Conservation (phyloP, 169 alveolate genomes). For the Miamiensis avidus region DNA sequence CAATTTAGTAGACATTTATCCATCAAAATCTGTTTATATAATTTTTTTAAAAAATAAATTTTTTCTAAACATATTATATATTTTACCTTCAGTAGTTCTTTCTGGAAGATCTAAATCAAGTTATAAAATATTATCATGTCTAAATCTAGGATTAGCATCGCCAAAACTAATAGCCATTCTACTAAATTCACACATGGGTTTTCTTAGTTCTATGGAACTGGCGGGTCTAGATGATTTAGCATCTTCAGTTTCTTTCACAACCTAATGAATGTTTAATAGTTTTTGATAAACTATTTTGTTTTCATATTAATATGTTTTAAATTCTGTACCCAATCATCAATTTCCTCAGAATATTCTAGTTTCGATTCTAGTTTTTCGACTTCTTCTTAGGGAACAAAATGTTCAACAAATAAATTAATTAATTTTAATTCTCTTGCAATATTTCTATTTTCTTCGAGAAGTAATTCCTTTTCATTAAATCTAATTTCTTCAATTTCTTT, state of each 20-base stretch:
- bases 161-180: slow-evolving; percentile 78
- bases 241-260: slow-evolving; percentile 9
- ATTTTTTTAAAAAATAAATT: slow-evolving; percentile 3
- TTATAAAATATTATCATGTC: slow-evolving; percentile 63
- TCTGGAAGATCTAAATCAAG: slow-evolving; percentile 81
- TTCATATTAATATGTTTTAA: too few species aligned
- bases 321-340: slow-evolving; percentile 63
- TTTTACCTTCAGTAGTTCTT: slow-evolving; percentile 72
- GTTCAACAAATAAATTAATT: slow-evolving; percentile 53
- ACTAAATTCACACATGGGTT: slow-evolving; percentile 77
- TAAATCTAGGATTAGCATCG: slow-evolving; percentile 72
- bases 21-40: slow-evolving; percentile 3
- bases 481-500: slow-evolving; percentile 37
- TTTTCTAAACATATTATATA: slow-evolving; percentile 37
- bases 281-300: neutral
- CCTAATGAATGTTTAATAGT: neutral
- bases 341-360: slow-evolving; percentile 66
- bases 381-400: slow-evolving; percentile 67
- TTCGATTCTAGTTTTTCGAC: slow-evolving; percentile 53
- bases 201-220: slow-evolving; percentile 71
- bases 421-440: slow-evolving; percentile 44
- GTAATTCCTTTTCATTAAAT: slow-evolving; percentile 32
- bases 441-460: slow-evolving; percentile 42
- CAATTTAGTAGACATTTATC: slow-evolving; percentile 45
- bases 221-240: slow-evolving; percentile 52